phyloP scores from a whole-genome alignment of 192 early-diverging fungal species.

The Spizellomyces punctatus region DNA sequence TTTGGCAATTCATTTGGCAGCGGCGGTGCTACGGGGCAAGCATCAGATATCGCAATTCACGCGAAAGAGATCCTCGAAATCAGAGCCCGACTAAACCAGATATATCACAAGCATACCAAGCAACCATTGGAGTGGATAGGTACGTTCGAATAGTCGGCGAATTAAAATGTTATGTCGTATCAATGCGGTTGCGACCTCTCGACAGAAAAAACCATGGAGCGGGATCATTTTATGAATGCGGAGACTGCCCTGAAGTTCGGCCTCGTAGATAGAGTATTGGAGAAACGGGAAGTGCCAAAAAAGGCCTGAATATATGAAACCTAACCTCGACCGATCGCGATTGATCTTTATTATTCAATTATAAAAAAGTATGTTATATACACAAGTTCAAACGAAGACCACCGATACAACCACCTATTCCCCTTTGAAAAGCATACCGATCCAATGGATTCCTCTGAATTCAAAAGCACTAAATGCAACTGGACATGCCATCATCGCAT shows the following conservation, averaged over 20 bases:
- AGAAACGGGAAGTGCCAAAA: conserved; percentile 52
- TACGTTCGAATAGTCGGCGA: conserved; percentile 32
- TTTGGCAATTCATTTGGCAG: conserved; percentile 31
- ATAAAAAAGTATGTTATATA: too few species aligned
- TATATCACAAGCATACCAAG: conserved; percentile 87
- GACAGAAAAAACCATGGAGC: conserved; percentile 83
- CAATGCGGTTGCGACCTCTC: not conserved
- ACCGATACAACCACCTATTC: not conserved
- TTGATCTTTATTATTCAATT: too few species aligned
- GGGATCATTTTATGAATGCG: conserved; percentile 94
- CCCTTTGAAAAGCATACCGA: not conserved
- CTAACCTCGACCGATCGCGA: too few species aligned
- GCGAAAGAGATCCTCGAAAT: conserved; percentile 92
- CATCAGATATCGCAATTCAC: conserved; percentile 96
- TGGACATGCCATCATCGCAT: too few species aligned
- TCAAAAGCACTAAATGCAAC: too few species aligned
- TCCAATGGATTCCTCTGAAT: not conserved
- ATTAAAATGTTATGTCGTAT: not conserved
- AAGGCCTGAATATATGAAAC: conserved; percentile 7
- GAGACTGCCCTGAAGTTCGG: conserved; percentile 89
- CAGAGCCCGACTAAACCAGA: conserved; percentile 76
- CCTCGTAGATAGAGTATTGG: conserved; percentile 85
- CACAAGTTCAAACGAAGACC: too few species aligned
- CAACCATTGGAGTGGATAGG: conserved; percentile 80
- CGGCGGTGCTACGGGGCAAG: conserved; percentile 92